phyloP scores from a whole-genome alignment of 202 grass and related monocot genomes.

The Hordeum pubiflorum region DNA sequence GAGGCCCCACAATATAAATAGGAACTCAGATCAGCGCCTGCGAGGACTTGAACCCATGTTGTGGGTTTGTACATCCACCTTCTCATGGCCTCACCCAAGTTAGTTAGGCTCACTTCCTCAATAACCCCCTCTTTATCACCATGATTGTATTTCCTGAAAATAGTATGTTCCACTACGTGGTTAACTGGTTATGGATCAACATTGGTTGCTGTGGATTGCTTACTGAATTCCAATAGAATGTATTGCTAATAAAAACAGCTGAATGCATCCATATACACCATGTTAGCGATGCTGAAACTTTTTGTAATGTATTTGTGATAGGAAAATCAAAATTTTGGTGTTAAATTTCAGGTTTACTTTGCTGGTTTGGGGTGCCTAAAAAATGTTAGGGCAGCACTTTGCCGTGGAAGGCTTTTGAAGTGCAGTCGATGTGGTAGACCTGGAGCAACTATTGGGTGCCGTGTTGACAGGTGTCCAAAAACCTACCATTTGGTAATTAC shows the following conservation, averaged over 20 bases:
- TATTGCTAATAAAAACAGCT: neutral
- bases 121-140: neutral
- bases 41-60: neutral
- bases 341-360: conserved; percentile 91
- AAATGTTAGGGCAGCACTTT: conserved; percentile 90
- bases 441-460: conserved; percentile 92
- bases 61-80: neutral
- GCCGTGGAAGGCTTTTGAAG: conserved; percentile 84
- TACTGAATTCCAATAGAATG: conserved; percentile 12
- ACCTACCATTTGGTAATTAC: conserved; percentile 93
- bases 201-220: conserved; percentile 14
- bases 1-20: neutral
- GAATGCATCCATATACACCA: conserved; percentile 14
- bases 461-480: conserved; percentile 85
- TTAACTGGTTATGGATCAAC: conserved; percentile 4
- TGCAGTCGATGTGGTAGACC: conserved; percentile 93
- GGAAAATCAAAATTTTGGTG: conserved; percentile 11
- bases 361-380: conserved; percentile 88
- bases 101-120: neutral
- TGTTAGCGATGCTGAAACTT: neutral
- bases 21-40: neutral
- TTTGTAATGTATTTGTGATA: neutral
- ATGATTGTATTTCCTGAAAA: conserved; percentile 4
- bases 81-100: neutral
- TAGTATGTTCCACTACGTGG: neutral